Percentiles rank a stretch among this genome's conserved stretches.
These are phyloP conservation scores for Baorangia bicolor DNA, from an alignment of 768 basidiomycete genomes.

Conservation along the genomic window DNA sequence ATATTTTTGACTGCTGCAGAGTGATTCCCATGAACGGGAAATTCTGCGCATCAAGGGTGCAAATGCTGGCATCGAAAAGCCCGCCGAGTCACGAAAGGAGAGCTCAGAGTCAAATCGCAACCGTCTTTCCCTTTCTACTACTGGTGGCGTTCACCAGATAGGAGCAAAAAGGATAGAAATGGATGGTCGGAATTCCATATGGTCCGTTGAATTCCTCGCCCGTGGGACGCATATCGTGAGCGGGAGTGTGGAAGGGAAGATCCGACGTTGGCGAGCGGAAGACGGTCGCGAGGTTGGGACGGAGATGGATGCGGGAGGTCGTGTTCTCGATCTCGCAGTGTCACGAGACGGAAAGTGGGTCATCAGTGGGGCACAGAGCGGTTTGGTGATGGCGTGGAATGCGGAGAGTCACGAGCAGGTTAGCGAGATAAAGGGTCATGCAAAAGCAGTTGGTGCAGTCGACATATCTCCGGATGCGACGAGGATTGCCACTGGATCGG, in stretches of 20 bases:
- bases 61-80: no score
- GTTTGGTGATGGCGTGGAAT: slow-evolving; percentile 10
- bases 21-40: no score
- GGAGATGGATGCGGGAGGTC: slow-evolving; percentile 5
- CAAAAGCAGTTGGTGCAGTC: slow-evolving; percentile 8
- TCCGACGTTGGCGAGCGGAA: background rate
- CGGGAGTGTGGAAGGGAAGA: slow-evolving; percentile 8
- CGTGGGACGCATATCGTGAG: slow-evolving; percentile 5
- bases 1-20: no score
- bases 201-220: slow-evolving; percentile 7
- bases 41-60: no score
- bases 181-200: no score
- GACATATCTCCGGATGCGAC: slow-evolving; percentile 16
- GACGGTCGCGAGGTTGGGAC: slow-evolving; percentile 2
- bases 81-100: no score
- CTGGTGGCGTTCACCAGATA: no score
- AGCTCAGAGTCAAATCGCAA: no score
- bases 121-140: no score
- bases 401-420: slow-evolving; percentile 3
- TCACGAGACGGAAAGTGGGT: slow-evolving; percentile 11
- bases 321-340: slow-evolving; percentile 2
- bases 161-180: no score
- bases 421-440: slow-evolving; percentile 6
- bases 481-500: slow-evolving; percentile 9
- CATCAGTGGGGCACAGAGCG: slow-evolving; percentile 3